A percentile compares a stretch with the other conserved stretches of the same genome.
Conservation (phyloP, 257 asterid species). For the Mentha longifolia region DNA sequence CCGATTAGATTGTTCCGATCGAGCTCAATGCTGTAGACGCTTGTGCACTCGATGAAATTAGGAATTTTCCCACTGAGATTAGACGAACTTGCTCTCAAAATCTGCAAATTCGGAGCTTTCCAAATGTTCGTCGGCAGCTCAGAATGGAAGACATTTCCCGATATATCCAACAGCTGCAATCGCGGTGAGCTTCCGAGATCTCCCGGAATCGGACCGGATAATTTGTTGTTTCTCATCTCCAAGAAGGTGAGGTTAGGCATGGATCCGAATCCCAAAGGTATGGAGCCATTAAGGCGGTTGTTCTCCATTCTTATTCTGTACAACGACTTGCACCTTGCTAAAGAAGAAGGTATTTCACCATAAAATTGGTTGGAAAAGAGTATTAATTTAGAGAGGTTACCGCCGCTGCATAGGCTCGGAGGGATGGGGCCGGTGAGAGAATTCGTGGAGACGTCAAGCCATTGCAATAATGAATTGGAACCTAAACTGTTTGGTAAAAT, state of each 20-base stretch:
- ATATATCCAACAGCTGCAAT: slow-evolving; percentile 62
- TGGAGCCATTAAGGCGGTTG: slow-evolving; percentile 77
- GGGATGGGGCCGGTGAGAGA: slow-evolving; percentile 76
- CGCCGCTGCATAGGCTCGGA: slow-evolving; percentile 65
- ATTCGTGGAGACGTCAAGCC: slow-evolving; percentile 83
- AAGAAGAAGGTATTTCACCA: slow-evolving; percentile 66
- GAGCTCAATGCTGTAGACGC: slow-evolving; percentile 65
- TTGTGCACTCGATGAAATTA: slow-evolving; percentile 68
- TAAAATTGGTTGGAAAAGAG: slow-evolving; percentile 72
- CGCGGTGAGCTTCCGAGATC: slow-evolving; percentile 68
- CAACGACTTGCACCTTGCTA: slow-evolving; percentile 69
- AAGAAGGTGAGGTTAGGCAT: slow-evolving; percentile 65
- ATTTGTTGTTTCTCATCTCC: slow-evolving; percentile 67
- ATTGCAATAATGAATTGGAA: slow-evolving; percentile 60
- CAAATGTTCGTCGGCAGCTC: slow-evolving; percentile 69
- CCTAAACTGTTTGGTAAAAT: slow-evolving; percentile 70
- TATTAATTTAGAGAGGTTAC: slow-evolving; percentile 53
- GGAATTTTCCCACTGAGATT: slow-evolving; percentile 66
- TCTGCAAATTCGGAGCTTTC: slow-evolving; percentile 67
- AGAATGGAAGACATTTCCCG: slow-evolving; percentile 59
- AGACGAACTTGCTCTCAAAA: slow-evolving; percentile 59
- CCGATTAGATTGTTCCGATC: slow-evolving; percentile 77
- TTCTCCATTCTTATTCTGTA: slow-evolving; percentile 66
- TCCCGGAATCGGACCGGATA: slow-evolving; percentile 69
- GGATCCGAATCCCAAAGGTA: slow-evolving; percentile 78